Percentiles rank a stretch among this genome's conserved stretches.
Conservation (phyloP, 2,329 filamentous ascomycete genomes). For the Mollisia scopiformis region DNA sequence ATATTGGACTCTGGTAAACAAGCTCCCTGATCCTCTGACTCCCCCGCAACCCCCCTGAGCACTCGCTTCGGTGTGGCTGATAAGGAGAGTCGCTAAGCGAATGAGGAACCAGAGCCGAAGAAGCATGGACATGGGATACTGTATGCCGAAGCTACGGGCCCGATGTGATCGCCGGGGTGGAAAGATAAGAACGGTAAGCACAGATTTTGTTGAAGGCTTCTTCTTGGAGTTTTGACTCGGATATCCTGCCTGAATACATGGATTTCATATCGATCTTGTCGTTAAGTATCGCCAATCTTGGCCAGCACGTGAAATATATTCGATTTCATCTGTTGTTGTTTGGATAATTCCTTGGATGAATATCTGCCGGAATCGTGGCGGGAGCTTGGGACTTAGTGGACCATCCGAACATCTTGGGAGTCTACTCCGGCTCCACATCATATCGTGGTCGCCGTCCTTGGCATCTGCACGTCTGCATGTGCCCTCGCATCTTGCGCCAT, state of each 20-base stretch:
- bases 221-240: not conserved
- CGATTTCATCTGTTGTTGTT: not conserved
- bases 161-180: not conserved
- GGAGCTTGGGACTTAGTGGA: not conserved
- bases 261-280: not conserved
- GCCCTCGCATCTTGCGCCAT: not conserved
- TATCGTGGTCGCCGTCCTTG: not conserved
- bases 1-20: not conserved
- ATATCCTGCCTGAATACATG: constrained; percentile 1
- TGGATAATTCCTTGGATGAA: no score
- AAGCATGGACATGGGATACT: no score
- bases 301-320: not conserved
- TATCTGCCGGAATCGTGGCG: not conserved
- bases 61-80: not conserved
- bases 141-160: not conserved
- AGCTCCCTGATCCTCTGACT: not conserved
- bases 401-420: not conserved
- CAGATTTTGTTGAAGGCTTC: not conserved
- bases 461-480: not conserved
- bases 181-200: not conserved
- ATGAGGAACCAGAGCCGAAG: not conserved
- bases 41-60: not conserved
- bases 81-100: not conserved
- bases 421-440: not conserved
- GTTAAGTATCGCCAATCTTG: not conserved